These are phyloP conservation scores for Furcasterigmium sp. DNA, from an alignment of 2,329 filamentous ascomycete species.

Conservation along the genomic window DNA sequence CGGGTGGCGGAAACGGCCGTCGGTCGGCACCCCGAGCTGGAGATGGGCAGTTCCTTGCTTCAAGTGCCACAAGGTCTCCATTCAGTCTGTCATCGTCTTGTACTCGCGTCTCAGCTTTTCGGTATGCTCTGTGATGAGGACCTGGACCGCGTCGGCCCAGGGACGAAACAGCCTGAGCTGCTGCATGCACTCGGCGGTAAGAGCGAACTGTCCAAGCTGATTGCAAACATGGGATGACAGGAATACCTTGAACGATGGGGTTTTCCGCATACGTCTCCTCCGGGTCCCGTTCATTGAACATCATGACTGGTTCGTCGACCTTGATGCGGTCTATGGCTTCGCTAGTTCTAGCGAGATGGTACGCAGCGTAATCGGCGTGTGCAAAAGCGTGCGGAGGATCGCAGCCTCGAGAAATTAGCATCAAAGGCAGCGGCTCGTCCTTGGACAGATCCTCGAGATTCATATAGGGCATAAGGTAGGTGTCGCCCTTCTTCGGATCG, in stretches of 20 bases:
- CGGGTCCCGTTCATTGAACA: slow-evolving; percentile 21
- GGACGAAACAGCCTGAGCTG: slow-evolving; percentile 43
- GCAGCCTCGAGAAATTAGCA: slow-evolving; percentile 47
- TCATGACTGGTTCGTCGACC: slow-evolving; percentile 26
- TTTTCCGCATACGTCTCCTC: slow-evolving; percentile 28
- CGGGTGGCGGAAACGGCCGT: slow-evolving; percentile 36
- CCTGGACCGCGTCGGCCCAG: slow-evolving; percentile 37
- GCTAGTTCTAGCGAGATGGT: slow-evolving; percentile 21
- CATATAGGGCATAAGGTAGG: slow-evolving; percentile 47
- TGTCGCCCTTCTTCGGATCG: slow-evolving; percentile 13
- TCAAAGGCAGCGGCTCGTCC: slow-evolving; percentile 36
- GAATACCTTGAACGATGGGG: slow-evolving; percentile 26
- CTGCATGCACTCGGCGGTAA: slow-evolving; percentile 35
- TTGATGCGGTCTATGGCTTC: slow-evolving; percentile 18
- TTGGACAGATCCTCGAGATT: slow-evolving; percentile 51
- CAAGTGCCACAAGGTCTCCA: no score
- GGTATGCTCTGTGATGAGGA: slow-evolving; percentile 14
- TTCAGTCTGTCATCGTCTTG: slow-evolving; percentile 8
- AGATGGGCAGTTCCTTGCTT: no score
- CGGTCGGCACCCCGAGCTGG: slow-evolving; percentile 24
- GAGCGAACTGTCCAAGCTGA: slow-evolving; percentile 37
- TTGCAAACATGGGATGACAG: slow-evolving; percentile 29
- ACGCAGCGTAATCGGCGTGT: slow-evolving; percentile 30
- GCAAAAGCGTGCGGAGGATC: slow-evolving; percentile 42
- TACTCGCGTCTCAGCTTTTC: slow-evolving; percentile 21